A percentile compares a stretch with the other conserved stretches of the same genome.
Evolutionary conservation across 23 red algal genomes (phyloP).

Genomic region (Cyanidioschyzon merolae): DNA sequence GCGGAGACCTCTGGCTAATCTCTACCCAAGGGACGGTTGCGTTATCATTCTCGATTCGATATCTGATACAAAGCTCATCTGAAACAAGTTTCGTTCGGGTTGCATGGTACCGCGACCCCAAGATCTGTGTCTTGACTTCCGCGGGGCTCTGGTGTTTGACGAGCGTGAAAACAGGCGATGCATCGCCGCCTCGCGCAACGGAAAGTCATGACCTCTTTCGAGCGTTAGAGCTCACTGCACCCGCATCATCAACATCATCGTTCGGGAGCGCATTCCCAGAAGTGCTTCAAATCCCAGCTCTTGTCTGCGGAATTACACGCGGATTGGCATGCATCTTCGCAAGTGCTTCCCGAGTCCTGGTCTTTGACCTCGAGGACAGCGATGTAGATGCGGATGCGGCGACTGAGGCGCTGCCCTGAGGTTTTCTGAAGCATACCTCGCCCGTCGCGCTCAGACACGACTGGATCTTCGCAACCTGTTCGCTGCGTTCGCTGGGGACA

Average conservation of each 20-base stretch:
- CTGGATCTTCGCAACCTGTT: no score
- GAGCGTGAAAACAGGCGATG: no score
- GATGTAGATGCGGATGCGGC: neutral
- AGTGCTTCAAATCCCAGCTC: neutral
- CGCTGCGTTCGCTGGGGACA: no score
- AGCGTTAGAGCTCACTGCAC: no score
- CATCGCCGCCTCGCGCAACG: no score
- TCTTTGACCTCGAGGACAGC: conserved; percentile 6
- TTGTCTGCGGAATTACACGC: neutral
- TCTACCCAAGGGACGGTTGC: neutral
- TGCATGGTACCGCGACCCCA: neutral
- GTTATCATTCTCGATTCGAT: neutral
- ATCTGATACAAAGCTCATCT: neutral
- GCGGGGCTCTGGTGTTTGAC: no score
- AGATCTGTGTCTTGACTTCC: neutral
- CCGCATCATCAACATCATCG: no score
- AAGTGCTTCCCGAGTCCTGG: neutral
- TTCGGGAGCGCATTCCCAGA: neutral
- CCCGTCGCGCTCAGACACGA: no score
- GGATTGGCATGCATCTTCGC: neutral
- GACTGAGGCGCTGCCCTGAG: no score
- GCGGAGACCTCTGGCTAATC: neutral
- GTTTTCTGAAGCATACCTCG: no score
- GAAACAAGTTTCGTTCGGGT: no score
- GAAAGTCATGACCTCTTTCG: no score